These are phyloP conservation scores for Bothriochloa decipiens DNA, from an alignment of 176 grass and related monocot genomes.

Conservation along the genomic window DNA sequence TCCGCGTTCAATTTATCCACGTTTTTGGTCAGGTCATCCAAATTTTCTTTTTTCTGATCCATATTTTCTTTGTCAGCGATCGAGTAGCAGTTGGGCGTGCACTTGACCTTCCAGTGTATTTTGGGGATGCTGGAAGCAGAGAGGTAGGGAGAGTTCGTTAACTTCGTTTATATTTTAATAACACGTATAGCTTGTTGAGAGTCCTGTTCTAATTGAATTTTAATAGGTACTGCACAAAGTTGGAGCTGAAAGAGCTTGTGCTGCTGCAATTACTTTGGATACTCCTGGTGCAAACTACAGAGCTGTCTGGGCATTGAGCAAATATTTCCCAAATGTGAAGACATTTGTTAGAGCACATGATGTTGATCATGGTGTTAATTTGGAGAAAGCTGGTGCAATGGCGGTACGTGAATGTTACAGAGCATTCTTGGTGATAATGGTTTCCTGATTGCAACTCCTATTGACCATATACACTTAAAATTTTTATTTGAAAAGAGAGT, in stretches of 20 bases:
- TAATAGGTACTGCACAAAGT: constrained; percentile 96
- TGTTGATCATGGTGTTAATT: constrained; percentile 96
- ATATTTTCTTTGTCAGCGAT: constrained; percentile 64
- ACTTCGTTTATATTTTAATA: constrained; percentile 4
- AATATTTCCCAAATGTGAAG: constrained; percentile 97
- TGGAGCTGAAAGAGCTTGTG: constrained; percentile 95
- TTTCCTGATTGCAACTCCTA: constrained; percentile 22
- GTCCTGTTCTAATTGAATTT: constrained; percentile 22
- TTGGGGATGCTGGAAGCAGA: constrained; percentile 97
- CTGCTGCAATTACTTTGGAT: constrained; percentile 98
- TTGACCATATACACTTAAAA: not conserved
- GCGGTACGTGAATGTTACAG: constrained; percentile 67
- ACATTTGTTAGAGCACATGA: constrained; percentile 99
- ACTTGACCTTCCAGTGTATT: constrained; percentile 95
- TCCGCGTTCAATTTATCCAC: constrained; percentile 30
- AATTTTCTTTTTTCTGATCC: constrained; percentile 34
- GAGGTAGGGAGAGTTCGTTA: constrained; percentile 56
- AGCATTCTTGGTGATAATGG: constrained; percentile 8
- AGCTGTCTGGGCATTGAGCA: constrained; percentile 96
- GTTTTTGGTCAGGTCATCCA: not conserved
- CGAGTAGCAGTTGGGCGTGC: constrained; percentile 91
- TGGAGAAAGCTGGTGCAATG: constrained; percentile 96
- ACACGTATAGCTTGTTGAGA: constrained; percentile 2
- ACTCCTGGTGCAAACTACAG: constrained; percentile 98
- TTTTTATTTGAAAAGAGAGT: not conserved